These are phyloP conservation scores for Viola pubescens DNA, from an alignment of 441 rosid species.

Conservation along the genomic window DNA sequence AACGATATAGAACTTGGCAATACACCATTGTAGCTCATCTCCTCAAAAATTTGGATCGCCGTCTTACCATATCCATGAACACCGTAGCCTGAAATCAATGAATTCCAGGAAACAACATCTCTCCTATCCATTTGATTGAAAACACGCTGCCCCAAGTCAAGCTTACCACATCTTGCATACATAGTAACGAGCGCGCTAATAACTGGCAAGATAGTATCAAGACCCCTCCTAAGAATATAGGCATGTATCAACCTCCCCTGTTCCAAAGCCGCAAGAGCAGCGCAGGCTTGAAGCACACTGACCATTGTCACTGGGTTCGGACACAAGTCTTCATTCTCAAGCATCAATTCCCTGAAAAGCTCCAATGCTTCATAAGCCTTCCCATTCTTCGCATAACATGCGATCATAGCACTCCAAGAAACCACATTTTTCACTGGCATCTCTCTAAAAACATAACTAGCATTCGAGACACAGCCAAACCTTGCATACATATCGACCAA, in stretches of 20 bases:
- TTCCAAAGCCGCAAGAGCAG: slow-evolving; percentile 36
- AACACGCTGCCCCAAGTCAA: slow-evolving; percentile 25
- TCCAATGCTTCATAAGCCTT: slow-evolving; percentile 31
- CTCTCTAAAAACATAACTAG: slow-evolving; percentile 34
- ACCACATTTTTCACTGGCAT: slow-evolving; percentile 37
- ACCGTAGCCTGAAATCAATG: slow-evolving; percentile 47
- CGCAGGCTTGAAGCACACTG: slow-evolving; percentile 41
- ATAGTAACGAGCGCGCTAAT: slow-evolving; percentile 35
- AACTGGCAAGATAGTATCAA: slow-evolving; percentile 27
- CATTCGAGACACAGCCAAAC: slow-evolving; percentile 54
- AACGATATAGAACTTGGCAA: slow-evolving; percentile 38
- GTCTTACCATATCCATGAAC: slow-evolving; percentile 44
- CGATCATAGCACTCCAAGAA: slow-evolving; percentile 46
- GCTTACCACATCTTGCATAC: slow-evolving; percentile 46
- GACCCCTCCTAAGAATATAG: slow-evolving; percentile 26
- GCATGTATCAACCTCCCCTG: slow-evolving; percentile 43
- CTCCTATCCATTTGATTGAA: slow-evolving; percentile 30
- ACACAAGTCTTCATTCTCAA: slow-evolving; percentile 25
- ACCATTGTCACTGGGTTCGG: slow-evolving; percentile 44
- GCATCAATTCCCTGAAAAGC: slow-evolving; percentile 35
- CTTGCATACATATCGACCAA: slow-evolving; percentile 80
- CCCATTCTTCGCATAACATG: slow-evolving; percentile 33
- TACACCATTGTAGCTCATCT: slow-evolving; percentile 31
- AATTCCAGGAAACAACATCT: slow-evolving; percentile 48
- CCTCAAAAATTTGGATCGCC: slow-evolving; percentile 42